These are phyloP conservation scores for Suhomyces sp. DNA, from an alignment of 805 yeast species.

Conservation along the genomic window DNA sequence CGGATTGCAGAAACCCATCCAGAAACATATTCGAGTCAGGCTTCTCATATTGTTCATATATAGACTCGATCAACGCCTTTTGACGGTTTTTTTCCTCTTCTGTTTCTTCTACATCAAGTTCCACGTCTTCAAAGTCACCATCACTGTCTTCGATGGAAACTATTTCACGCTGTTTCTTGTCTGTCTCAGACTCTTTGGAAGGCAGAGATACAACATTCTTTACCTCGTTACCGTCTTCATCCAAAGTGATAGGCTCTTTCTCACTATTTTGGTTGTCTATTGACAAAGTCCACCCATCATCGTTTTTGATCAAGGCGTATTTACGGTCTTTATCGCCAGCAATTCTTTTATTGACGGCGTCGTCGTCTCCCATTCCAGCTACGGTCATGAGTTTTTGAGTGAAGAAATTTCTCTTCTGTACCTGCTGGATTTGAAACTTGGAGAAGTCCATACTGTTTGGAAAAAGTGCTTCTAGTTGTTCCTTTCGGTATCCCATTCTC, in stretches of 20 bases:
- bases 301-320: conserved; percentile 71
- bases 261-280: conserved; percentile 40
- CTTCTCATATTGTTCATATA: conserved; percentile 29
- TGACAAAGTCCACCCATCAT: conserved; percentile 81
- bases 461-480: conserved; percentile 78
- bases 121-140: conserved; percentile 23
- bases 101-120: conserved; percentile 18
- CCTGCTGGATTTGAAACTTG: conserved; percentile 88
- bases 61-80: conserved; percentile 34
- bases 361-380: conserved; percentile 69
- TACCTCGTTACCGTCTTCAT: conserved; percentile 32
- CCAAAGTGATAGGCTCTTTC: conserved; percentile 50
- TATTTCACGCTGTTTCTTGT: not conserved
- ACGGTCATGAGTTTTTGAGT: conserved; percentile 85
- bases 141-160: not conserved
- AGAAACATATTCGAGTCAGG: not conserved
- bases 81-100: conserved; percentile 27
- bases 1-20: conserved; percentile 27
- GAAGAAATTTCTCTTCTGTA: conserved; percentile 82
- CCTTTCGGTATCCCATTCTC: conserved; percentile 92
- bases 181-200: not conserved
- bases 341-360: conserved; percentile 54
- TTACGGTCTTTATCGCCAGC: conserved; percentile 80
- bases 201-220: not conserved
- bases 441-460: conserved; percentile 89